Conservation (phyloP, 345 rosid species). For the Syzygium jambos region DNA sequence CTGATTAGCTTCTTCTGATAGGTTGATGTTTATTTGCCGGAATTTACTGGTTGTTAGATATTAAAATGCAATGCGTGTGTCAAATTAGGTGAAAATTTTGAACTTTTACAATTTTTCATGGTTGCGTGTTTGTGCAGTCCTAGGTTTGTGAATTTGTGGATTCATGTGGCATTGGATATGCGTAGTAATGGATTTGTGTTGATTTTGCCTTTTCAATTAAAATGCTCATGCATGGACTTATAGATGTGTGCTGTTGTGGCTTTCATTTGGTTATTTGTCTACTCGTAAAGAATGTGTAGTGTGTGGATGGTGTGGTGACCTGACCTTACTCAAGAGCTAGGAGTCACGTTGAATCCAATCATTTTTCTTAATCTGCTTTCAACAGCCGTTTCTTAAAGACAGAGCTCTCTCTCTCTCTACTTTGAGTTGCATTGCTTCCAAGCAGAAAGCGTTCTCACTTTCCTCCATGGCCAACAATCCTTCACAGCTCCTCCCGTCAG, state of each 20-base stretch:
- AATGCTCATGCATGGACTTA: not conserved
- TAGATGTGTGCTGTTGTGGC: not conserved
- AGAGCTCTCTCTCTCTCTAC: not conserved
- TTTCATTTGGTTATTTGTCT: not conserved
- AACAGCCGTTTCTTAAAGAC: not conserved
- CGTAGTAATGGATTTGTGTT: no score
- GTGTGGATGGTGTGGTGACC: not conserved
- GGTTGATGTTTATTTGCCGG: no score
- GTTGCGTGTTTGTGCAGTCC: no score
- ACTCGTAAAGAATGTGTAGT: not conserved
- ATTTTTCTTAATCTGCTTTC: not conserved
- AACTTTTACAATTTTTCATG: no score
- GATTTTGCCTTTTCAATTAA: no score
- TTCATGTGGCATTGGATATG: not conserved
- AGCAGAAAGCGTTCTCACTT: not conserved
- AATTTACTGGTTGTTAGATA: no score
- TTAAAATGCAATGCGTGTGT: no score
- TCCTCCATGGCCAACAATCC: constrained; percentile 9
- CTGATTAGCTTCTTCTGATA: no score
- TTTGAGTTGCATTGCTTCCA: not conserved
- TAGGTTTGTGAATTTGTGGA: not conserved
- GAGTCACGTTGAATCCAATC: not conserved
- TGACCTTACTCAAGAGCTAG: not conserved
- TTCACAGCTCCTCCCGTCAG: constrained; percentile 11
- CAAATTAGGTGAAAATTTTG: no score